phyloP scores from a whole-genome alignment of 148 eudicot species.

The Rhododendron henanense region DNA sequence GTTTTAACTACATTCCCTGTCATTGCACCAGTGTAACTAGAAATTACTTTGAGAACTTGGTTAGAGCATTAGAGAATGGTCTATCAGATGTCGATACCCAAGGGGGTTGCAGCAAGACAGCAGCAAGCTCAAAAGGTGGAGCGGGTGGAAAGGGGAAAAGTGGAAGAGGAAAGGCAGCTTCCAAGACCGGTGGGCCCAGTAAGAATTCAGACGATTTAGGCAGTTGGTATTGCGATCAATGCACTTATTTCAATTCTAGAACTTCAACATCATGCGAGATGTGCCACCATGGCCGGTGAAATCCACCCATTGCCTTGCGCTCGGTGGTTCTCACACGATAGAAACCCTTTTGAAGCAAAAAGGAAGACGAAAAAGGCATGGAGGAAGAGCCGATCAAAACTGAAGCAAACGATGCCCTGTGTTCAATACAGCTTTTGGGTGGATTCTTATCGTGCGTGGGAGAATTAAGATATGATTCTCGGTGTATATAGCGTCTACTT shows the following conservation, averaged over 20 bases:
- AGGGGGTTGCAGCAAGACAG: slow-evolving; percentile 38
- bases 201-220: slow-evolving; percentile 40
- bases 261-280: slow-evolving; percentile 17
- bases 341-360: background rate
- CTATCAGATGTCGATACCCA: slow-evolving; percentile 59
- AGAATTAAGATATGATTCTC: background rate
- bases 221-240: slow-evolving; percentile 50
- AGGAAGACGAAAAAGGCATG: background rate
- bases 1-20: slow-evolving; percentile 4
- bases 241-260: slow-evolving; percentile 20
- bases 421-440: background rate
- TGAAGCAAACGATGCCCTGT: background rate
- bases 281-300: slow-evolving; percentile 18
- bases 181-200: slow-evolving; percentile 34
- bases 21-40: slow-evolving; percentile 54
- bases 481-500: background rate
- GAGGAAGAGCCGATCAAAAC: background rate
- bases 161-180: slow-evolving; percentile 42
- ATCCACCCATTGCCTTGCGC: background rate
- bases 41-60: slow-evolving; percentile 78
- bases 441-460: background rate
- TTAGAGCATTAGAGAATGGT: slow-evolving; percentile 78
- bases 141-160: slow-evolving; percentile 40
- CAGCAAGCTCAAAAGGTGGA: slow-evolving; percentile 31
- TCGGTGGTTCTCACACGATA: background rate